Percentiles rank a stretch among this genome's conserved stretches.
Conservation (phyloP, 768 basidiomycete genomes). For the Lactifluus volemus region DNA sequence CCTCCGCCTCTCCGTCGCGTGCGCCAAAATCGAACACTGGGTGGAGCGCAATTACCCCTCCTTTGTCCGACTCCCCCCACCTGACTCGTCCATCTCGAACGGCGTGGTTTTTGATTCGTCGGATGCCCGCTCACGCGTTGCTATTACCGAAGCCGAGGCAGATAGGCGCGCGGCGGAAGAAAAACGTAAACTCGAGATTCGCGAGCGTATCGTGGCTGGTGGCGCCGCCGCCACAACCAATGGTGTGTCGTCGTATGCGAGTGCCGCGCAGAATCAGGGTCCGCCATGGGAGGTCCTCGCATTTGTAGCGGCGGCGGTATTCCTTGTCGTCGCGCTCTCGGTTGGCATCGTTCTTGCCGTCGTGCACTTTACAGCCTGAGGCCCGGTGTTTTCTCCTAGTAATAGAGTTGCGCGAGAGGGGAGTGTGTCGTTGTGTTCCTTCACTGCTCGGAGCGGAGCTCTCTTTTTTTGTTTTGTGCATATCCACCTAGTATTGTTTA, state of each 20-base stretch:
- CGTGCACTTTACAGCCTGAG: constrained; percentile 11
- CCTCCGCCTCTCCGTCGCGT: constrained; percentile 72
- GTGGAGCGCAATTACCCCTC: constrained; percentile 89
- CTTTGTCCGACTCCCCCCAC: constrained; percentile 46
- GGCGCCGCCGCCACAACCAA: background rate
- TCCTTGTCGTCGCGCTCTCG: constrained; percentile 16
- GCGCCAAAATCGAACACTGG: constrained; percentile 88
- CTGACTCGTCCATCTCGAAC: constrained; percentile 2
- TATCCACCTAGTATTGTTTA: constrained; percentile 3
- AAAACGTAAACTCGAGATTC: constrained; percentile 24
- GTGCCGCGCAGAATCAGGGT: constrained; percentile 1
- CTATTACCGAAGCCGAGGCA: constrained; percentile 34
- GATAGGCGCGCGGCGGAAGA: constrained; percentile 33
- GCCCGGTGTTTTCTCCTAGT: background rate
- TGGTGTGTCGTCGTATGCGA: background rate
- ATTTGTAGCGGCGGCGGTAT: constrained; percentile 18
- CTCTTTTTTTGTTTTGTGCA: background rate
- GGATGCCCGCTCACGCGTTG: constrained; percentile 51
- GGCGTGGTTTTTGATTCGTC: constrained; percentile 32
- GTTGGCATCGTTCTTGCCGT: constrained; percentile 17
- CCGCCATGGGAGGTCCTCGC: constrained; percentile 23
- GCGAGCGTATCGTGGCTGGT: background rate
- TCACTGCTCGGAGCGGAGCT: background rate
- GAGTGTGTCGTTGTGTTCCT: background rate
- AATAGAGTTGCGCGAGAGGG: too few species aligned